Percentiles rank a stretch among this genome's conserved stretches.
These are phyloP conservation scores for Coemansia umbellata DNA, from an alignment of 192 early-diverging fungal species.

Conservation along the genomic window DNA sequence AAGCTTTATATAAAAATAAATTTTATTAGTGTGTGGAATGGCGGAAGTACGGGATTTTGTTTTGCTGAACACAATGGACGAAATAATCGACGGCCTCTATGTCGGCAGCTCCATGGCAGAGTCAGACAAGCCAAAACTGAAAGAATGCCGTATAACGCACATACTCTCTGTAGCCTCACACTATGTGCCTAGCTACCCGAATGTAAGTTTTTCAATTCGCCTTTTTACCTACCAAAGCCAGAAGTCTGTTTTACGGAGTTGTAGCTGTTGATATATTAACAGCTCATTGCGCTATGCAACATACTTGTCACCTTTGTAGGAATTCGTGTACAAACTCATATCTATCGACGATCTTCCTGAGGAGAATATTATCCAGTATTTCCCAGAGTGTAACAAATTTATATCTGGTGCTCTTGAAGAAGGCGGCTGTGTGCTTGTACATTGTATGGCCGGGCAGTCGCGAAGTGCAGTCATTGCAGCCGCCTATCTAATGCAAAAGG, in stretches of 20 bases:
- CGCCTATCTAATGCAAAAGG: constrained; percentile 65
- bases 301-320: too few species aligned
- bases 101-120: constrained; percentile 53
- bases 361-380: constrained; percentile 68
- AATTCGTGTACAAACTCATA: constrained; percentile 56
- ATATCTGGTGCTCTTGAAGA: constrained; percentile 48
- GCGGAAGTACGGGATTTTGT: constrained; percentile 42
- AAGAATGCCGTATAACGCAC: constrained; percentile 37
- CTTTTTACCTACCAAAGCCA: too few species aligned
- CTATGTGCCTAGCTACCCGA: constrained; percentile 35
- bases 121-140: constrained; percentile 29
- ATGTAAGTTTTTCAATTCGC: too few species aligned
- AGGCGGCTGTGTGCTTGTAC: constrained; percentile 60
- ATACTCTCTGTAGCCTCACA: constrained; percentile 39
- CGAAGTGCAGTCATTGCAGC: constrained; percentile 61
- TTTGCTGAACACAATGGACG: constrained; percentile 44
- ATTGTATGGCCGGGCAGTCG: constrained; percentile 69
- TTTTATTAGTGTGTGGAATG: constrained; percentile 9
- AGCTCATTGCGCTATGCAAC: too few species aligned
- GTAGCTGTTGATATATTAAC: too few species aligned
- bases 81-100: constrained; percentile 38
- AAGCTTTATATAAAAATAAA: too few species aligned
- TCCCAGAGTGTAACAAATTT: constrained; percentile 60
- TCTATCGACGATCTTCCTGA: constrained; percentile 59
- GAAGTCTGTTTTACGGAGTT: too few species aligned